Evolutionary conservation across 768 basidiomycete species (phyloP).

Genomic region (Termitomyces sp.): DNA sequence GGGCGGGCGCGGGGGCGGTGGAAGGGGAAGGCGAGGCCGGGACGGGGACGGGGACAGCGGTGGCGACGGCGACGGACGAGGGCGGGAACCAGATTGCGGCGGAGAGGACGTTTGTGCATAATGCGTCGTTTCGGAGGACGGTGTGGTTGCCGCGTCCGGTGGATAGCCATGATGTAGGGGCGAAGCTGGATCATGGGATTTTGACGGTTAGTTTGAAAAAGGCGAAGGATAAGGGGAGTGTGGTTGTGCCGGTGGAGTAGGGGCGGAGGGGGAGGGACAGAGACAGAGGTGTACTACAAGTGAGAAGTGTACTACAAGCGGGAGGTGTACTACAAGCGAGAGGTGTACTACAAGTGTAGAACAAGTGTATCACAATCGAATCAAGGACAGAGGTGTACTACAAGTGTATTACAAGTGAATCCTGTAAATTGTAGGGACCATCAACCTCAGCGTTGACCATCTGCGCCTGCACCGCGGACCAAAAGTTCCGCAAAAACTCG

Average conservation of each 20-base stretch:
- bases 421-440: too few species aligned
- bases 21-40: neutral
- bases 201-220: slow-evolving; percentile 60
- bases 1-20: neutral
- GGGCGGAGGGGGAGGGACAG: too few species aligned
- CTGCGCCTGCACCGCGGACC: slow-evolving; percentile 63
- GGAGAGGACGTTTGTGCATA: slow-evolving; percentile 57
- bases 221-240: slow-evolving; percentile 50
- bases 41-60: neutral
- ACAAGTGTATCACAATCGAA: too few species aligned
- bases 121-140: slow-evolving; percentile 58
- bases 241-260: slow-evolving; percentile 29
- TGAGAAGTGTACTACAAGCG: too few species aligned
- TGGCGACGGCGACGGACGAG: slow-evolving; percentile 17
- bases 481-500: slow-evolving; percentile 95
- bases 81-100: slow-evolving; percentile 44
- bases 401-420: too few species aligned
- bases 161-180: slow-evolving; percentile 51
- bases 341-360: too few species aligned
- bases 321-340: too few species aligned
- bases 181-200: slow-evolving; percentile 66
- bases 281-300: too few species aligned
- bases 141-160: slow-evolving; percentile 67
- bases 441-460: too few species aligned
- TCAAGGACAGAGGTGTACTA: too few species aligned